Evolutionary conservation across 1,139 yeast species (phyloP), one percentile per base, ranked within the genome.

Genomic region (Oligophagozyma castellii): DNA sequence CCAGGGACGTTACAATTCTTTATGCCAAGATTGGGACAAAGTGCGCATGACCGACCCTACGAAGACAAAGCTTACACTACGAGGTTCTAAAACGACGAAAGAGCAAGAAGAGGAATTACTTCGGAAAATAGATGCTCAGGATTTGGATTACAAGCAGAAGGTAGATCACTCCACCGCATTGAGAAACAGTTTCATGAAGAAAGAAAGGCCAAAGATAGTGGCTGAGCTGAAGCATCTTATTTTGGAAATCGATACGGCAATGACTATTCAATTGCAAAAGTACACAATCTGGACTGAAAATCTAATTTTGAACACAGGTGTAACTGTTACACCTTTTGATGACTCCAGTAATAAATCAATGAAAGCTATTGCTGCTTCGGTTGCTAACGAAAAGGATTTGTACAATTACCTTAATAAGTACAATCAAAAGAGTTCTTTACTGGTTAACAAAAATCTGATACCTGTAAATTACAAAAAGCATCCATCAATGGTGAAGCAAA

Each of bases 81-180:
- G 79, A 47, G 72, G 75, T 27, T 73, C 81, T 31, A 77, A 74
- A 42, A 73, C 93, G 0, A 71, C 75, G 2, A 78, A 78, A 30
- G 95, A 86, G 55, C 94, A 84, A 52, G 96, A 89, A 48, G 96
- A 86, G 47, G 95, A 86, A 30, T 60, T 86, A 16, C 74, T 71
- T 38, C 58, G 76, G 31, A 84, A 89, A 50, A 83, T 89, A 23
- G 84, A 78, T 41, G 55, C 62, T 29, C 92, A 95, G 0, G 95
- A 89, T 49, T 67, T 70, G 33, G 98, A 89, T 38, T 89, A 81
- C 56, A 74, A 74, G 48, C 71, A 70, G 46, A 78, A 70, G 45
- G 94, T 84, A 4, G 67, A 73, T 22, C 60, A 70, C 3, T 79
- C 92, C 19, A 77, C 78, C 39, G 70, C 78, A 29, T 56, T 73